Percentiles rank a stretch among this genome's conserved stretches.
phyloP scores from a whole-genome alignment of 2,329 filamentous ascomycete genomes.

The Byssoonygena ceratinophila region DNA sequence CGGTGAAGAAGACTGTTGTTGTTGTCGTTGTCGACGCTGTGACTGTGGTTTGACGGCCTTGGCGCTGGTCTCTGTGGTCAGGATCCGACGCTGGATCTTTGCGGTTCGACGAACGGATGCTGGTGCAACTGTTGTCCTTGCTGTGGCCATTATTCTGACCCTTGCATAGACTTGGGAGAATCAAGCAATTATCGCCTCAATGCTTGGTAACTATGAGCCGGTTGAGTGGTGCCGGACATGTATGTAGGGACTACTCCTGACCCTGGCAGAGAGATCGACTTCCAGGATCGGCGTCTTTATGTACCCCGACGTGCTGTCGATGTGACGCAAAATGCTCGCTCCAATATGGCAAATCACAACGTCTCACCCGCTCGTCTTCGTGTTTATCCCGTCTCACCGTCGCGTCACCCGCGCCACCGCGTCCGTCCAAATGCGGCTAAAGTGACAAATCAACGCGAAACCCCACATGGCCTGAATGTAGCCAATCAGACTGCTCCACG shows the following conservation, averaged over 20 bases:
- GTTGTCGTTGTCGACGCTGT: too few species aligned
- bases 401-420: background rate
- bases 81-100: background rate
- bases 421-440: conserved; percentile 3
- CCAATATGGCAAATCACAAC: conserved; percentile 1
- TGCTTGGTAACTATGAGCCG: conserved; percentile 1
- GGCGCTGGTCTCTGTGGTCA: background rate
- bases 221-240: background rate
- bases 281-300: background rate
- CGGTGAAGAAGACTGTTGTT: too few species aligned
- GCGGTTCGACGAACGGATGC: background rate
- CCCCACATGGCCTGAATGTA: conserved; percentile 4
- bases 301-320: background rate
- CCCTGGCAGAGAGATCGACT: background rate
- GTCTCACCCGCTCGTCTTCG: background rate
- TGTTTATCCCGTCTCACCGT: background rate
- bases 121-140: background rate
- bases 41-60: background rate
- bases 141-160: background rate
- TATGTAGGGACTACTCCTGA: too few species aligned
- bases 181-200: conserved; percentile 1
- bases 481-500: background rate
- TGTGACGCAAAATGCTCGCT: background rate
- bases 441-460: conserved; percentile 11
- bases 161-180: background rate